Base-by-base conservation (phyloP, 1,139 yeast genomes). In the Yamadazyma sp. region DNA sequence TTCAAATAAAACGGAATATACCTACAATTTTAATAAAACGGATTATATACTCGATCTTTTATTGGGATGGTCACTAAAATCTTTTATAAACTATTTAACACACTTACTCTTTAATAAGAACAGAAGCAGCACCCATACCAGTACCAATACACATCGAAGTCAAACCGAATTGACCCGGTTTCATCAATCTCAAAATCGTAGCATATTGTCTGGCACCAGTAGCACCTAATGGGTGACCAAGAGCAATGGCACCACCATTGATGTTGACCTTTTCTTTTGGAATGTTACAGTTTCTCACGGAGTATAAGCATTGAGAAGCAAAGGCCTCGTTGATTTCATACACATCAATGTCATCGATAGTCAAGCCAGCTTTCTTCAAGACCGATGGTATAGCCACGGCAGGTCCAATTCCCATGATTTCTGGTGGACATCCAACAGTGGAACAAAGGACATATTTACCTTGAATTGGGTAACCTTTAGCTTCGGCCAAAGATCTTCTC, bases 121-220 rank as follows among this genome's bases (percentile, higher is more conserved):
- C 70, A 21, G 94, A 85, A 39, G 97, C 97, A 38, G 97, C 97
- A 53, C 97, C 97, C 95, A 89, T 90, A 57, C 97, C 97, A 31
- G 96, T 88, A 59, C 97, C 97, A 52, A 90, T 83, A 71, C 97
- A 90, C 97, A 90, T 90, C 47, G 95, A 85, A 21, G 95, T 86
- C 43, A 90, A 82, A 52, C 97, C 97, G 48, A 88, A 68, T 68
- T 88, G 82, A 55, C 94, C 95, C 34, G 76, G 67, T 62, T 83
- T 70, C 56, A 90, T 75, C 65, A 88, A 90, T 57, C 92, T 76
- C 56, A 90, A 64, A 45, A 90, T 68, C 6, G 97, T 90, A 35
- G 97, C 90, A 43, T 87, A 76, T 68, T 89, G 97, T 67, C 97
- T 82, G 15, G 96, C 90, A 58, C 97, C 97, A 31, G 97, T 90